phyloP scores from a whole-genome alignment of 352 stramenopile species.

The Halophytophthora batemanensis region DNA sequence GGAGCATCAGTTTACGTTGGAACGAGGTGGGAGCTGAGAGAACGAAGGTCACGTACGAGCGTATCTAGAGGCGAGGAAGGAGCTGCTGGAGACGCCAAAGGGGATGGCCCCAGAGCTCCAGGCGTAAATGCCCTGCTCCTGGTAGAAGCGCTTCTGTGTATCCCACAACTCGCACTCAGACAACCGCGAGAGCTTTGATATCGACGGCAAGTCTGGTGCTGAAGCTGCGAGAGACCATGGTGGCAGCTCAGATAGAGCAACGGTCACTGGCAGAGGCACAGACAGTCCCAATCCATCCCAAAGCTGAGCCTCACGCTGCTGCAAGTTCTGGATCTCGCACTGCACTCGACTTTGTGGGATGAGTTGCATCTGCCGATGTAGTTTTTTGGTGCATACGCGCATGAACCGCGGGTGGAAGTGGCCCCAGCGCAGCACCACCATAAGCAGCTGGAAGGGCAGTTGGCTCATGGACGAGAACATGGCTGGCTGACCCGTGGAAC shows the following conservation, averaged over 20 bases:
- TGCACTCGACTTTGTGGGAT: constrained; percentile 44
- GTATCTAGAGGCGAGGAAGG: constrained; percentile 67
- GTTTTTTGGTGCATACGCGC: constrained; percentile 29
- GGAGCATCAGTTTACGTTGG: neutral
- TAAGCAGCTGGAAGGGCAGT: constrained; percentile 66
- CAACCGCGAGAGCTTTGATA: constrained; percentile 22
- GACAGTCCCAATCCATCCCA: constrained; percentile 29
- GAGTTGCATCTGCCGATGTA: constrained; percentile 46
- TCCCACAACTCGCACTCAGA: constrained; percentile 66
- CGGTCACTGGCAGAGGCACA: neutral
- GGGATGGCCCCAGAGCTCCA: constrained; percentile 74
- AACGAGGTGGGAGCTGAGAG: neutral
- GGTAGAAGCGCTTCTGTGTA: constrained; percentile 79
- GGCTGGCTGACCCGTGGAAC: too few species aligned
- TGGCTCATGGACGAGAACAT: constrained; percentile 41
- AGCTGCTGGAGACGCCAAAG: constrained; percentile 79
- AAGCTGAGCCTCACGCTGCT: constrained; percentile 18
- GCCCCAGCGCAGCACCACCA: constrained; percentile 68
- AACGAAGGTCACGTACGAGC: constrained; percentile 35
- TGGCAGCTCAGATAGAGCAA: neutral
- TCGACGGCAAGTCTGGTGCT: too few species aligned
- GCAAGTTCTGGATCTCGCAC: constrained; percentile 30
- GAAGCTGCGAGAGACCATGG: neutral
- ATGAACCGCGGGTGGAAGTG: constrained; percentile 60
- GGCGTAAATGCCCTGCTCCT: constrained; percentile 62